Percentiles rank a stretch among this genome's conserved stretches.
Conservation (phyloP, 2,329 filamentous ascomycete genomes). For the Neopestalotiopsis rosae region DNA sequence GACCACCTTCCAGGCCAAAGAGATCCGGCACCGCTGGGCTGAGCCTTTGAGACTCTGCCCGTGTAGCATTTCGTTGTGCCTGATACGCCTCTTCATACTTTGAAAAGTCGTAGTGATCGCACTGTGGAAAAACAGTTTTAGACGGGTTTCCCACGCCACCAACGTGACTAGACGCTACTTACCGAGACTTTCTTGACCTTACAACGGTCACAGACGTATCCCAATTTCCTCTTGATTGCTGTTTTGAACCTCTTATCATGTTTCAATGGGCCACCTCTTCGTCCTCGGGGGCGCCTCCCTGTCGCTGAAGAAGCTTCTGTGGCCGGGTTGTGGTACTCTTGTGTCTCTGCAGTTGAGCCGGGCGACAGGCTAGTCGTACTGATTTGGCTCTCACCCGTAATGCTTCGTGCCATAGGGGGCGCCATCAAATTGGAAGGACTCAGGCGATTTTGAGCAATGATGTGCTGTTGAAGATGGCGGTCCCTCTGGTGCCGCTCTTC, state of each 20-base stretch:
- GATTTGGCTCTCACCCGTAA: conserved; percentile 25
- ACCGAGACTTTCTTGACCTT: conserved; percentile 33
- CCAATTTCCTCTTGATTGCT: conserved; percentile 36
- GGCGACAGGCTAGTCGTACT: conserved; percentile 27
- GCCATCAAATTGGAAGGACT: conserved; percentile 22
- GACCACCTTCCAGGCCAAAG: neutral
- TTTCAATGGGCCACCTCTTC: conserved; percentile 32
- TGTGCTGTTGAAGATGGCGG: conserved; percentile 26
- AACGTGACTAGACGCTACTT: conserved; percentile 12
- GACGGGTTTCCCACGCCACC: neutral
- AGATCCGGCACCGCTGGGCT: neutral
- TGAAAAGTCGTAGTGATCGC: conserved; percentile 36
- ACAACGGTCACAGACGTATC: conserved; percentile 32
- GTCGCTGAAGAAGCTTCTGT: conserved; percentile 22
- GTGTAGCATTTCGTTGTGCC: neutral
- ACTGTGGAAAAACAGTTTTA: conserved; percentile 24
- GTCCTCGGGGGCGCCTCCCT: conserved; percentile 29
- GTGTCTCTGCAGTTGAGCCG: conserved; percentile 28
- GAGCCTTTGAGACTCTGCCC: neutral
- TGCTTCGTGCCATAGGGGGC: conserved; percentile 19
- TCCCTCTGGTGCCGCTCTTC: conserved; percentile 27
- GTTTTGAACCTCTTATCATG: conserved; percentile 31
- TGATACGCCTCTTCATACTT: conserved; percentile 33
- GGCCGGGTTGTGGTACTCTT: conserved; percentile 18
- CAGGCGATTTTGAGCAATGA: conserved; percentile 27